Evolutionary conservation across 495 filamentous ascomycete species (phyloP).

Genomic region (Lophium mytilinum): DNA sequence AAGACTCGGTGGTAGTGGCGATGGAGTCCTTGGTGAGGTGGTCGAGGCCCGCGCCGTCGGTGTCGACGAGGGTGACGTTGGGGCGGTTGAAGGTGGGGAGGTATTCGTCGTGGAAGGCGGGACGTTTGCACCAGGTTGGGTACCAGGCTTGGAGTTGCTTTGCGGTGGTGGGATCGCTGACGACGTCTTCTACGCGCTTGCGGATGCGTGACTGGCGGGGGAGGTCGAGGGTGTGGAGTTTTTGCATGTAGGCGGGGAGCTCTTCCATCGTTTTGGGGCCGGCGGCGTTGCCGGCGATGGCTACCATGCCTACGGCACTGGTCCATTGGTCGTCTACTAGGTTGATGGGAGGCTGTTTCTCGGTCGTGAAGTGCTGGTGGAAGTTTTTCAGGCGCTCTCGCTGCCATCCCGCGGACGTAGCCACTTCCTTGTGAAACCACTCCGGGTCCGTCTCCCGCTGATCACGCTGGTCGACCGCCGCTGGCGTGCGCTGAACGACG

Average conservation of each 20-base stretch:
- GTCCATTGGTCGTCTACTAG: constrained; percentile 28
- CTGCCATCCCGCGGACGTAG: constrained; percentile 31
- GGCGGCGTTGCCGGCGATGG: constrained; percentile 37
- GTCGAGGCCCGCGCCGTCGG: constrained; percentile 43
- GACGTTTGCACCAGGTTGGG: constrained; percentile 33
- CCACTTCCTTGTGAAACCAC: constrained; percentile 43
- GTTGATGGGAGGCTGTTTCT: constrained; percentile 34
- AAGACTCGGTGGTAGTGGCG: constrained; percentile 34
- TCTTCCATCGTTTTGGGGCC: constrained; percentile 25
- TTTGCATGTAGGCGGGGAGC: constrained; percentile 33
- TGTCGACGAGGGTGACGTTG: constrained; percentile 41
- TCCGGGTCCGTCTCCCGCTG: constrained; percentile 43
- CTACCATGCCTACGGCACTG: constrained; percentile 5
- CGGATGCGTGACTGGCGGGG: constrained; percentile 27
- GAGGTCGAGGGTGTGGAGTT: constrained; percentile 20
- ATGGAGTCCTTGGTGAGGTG: constrained; percentile 34
- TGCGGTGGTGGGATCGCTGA: constrained; percentile 29
- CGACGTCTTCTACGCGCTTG: constrained; percentile 21
- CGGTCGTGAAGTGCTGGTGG: constrained; percentile 22
- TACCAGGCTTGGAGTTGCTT: constrained; percentile 31
- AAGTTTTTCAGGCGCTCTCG: constrained; percentile 24
- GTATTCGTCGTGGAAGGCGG: constrained; percentile 34
- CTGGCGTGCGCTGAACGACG: constrained; percentile 50
- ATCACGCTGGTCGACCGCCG: constrained; percentile 41
- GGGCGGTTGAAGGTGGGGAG: constrained; percentile 24